Evolutionary conservation across 208 protist species (phyloP).

Genomic region (Balamuthia mandrillaris): DNA sequence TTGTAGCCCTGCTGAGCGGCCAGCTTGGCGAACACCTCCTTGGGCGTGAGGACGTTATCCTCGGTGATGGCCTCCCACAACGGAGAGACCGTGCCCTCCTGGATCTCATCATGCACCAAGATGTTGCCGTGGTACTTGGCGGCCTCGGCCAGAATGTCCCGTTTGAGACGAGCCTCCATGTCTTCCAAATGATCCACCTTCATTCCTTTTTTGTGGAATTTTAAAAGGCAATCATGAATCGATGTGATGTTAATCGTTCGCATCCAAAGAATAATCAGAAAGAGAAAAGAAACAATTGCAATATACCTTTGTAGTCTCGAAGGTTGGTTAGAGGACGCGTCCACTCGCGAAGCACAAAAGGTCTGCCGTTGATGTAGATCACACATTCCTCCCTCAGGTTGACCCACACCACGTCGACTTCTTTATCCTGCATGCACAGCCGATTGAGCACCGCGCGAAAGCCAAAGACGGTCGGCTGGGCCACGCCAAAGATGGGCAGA

Average conservation of each 20-base stretch:
- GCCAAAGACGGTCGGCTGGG: conserved; percentile 34
- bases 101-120: conserved; percentile 13
- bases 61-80: conserved; percentile 14
- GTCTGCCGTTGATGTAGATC: conserved; percentile 51
- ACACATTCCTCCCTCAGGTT: conserved; percentile 61
- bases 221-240: not conserved
- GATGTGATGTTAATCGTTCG: not conserved
- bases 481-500: conserved; percentile 37
- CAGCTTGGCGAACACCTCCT: not conserved
- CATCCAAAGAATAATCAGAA: not conserved
- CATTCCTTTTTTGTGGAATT: not conserved
- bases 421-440: not conserved
- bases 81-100: not conserved
- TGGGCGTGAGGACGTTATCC: conserved; percentile 4
- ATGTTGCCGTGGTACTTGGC: conserved; percentile 24
- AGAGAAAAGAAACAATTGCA: not conserved
- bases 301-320: not conserved
- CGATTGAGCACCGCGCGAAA: conserved; percentile 27
- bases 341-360: conserved; percentile 37
- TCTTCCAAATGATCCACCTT: conserved; percentile 6
- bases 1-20: conserved; percentile 18
- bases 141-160: conserved; percentile 30
- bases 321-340: conserved; percentile 37
- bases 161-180: conserved; percentile 36
- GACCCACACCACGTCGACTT: conserved; percentile 34